Percentiles rank a stretch among this genome's conserved stretches.
Conservation (phyloP, 1,139 yeast genomes). For the Pichia sp. region DNA sequence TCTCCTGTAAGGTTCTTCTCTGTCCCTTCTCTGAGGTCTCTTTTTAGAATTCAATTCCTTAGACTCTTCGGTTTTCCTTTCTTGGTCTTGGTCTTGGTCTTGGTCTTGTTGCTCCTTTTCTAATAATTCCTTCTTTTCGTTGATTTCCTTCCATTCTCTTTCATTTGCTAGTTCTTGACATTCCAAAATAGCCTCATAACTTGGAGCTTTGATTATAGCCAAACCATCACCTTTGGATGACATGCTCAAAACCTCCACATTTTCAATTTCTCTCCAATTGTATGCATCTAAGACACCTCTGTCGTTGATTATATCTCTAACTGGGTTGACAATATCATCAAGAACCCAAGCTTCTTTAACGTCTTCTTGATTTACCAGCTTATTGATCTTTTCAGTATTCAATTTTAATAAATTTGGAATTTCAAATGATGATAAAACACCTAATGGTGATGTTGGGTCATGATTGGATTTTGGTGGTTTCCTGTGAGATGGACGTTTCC, state of each 20-base stretch:
- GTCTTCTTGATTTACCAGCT: conserved; percentile 11
- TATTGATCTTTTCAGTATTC: conserved; percentile 17
- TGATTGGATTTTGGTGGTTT: conserved; percentile 38
- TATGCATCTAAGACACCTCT: conserved; percentile 40
- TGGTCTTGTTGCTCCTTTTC: background rate
- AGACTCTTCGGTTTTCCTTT: background rate
- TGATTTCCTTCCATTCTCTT: conserved; percentile 6
- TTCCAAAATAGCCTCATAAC: conserved; percentile 7
- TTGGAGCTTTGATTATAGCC: conserved; percentile 53
- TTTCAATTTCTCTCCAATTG: conserved; percentile 45
- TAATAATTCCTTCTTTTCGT: background rate
- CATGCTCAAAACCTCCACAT: conserved; percentile 50
- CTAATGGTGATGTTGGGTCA: conserved; percentile 76
- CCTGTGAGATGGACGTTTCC: conserved; percentile 27
- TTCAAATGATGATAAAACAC: conserved; percentile 63
- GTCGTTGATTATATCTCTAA: conserved; percentile 57
- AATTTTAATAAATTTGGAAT: conserved; percentile 49
- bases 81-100: background rate
- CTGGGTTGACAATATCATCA: conserved; percentile 51
- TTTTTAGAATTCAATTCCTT: background rate
- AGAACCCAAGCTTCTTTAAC: conserved; percentile 27
- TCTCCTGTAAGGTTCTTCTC: conserved; percentile 10
- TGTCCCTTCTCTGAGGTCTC: background rate
- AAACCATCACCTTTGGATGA: conserved; percentile 80
- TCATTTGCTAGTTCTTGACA: conserved; percentile 10